Base-by-base conservation (phyloP, 345 rosid species). In the Sonneratia caseolaris region DNA sequence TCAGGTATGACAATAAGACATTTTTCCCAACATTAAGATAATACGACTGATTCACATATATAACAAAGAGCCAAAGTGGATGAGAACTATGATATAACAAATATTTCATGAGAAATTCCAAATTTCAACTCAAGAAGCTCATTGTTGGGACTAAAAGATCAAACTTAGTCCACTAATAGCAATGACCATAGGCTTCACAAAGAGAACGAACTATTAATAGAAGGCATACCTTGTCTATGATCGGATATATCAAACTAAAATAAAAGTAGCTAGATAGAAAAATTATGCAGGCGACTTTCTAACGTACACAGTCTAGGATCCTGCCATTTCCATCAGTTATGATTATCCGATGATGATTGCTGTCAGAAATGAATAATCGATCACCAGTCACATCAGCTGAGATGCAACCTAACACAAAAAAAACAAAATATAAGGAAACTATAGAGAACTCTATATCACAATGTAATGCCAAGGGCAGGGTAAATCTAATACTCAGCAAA, bases 341-440 rank as follows among this genome's bases (percentile, higher is more conserved):
- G 48, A 95, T 82, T 69, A 95, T 82, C 36, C 99, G 93, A 80
- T 95, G 99, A 86, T 95, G 97, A 78, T 92, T 92, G 84, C 86
- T 86, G 84, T 95, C 99, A 40, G 99, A 95, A 74, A 95, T 82
- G 79, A 92, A 92, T 61, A 95, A 69, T 42, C 85, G 86, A 69
- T 77, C 62, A 36, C 89, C 86, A 84, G 51, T 72, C 84, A 85
- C 91, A 78, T 92, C 96, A 68, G 89, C 89, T 78, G 91, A 85
- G 69, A 95, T 71, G 73, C 98, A 86, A 64, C 88, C 98, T 95
- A 37, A 18, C 42, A 73, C 12, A 73, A 67, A 73, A 15, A 68
- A 42, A 56, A 42, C 24, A 57, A 37, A 21, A 51, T n/a, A 70
- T 15, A 24, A 42, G 49, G 24, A 43, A 38, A 68, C 48, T 27